Evolutionary conservation across 768 basidiomycete species (phyloP), one percentile per base, ranked within the genome.

Genomic region (Pleurotus platypus): DNA sequence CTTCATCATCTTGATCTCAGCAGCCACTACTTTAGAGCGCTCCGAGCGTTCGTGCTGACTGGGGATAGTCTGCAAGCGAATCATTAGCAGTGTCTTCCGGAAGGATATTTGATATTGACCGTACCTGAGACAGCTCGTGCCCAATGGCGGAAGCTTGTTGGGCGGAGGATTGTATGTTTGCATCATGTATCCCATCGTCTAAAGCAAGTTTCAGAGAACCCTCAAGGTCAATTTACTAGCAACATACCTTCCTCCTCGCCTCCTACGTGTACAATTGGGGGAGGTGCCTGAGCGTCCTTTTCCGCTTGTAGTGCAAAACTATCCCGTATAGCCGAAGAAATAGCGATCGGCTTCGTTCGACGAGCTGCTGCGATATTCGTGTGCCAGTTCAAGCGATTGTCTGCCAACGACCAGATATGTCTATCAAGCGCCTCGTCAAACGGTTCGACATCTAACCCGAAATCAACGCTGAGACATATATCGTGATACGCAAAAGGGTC

Each of bases 401-500:
- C 83, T 42, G 88, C 85, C 16, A 94, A 69, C 0, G 87, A 86
- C 87, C 89, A 92, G 46, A 94, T 87, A 46, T 82, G 82, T 49
- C 90, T 75, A 67, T 95, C 93, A 30, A 96, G 80, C 2, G 83
- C 84, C 69, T 96, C 92, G 64, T 96, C 92, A 68, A 94, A 96
- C 2, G 84, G 79, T 64, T 94, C 90, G 62, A 84, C 82, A 45
- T 85, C 85, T 87, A 60, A 11, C 20, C n/a, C 49, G 9, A 48
- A 46, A 18, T 54, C 37, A 59, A 20, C 50, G 50, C 8, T 43
- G 24, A 30, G 38, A 47, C 7, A 50, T 22, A 50, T 3, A 27
- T 3, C 8, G 22, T 13, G 9, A 16, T 20, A 51, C 40, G 24
- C 40, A 22, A 30, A 4, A 53, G 30, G 30, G 24, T 43, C 38